Percentiles rank a stretch among this genome's conserved stretches.
Evolutionary conservation across 2,329 filamentous ascomycete genomes (phyloP).

Genomic region (Aspergillus felis): DNA sequence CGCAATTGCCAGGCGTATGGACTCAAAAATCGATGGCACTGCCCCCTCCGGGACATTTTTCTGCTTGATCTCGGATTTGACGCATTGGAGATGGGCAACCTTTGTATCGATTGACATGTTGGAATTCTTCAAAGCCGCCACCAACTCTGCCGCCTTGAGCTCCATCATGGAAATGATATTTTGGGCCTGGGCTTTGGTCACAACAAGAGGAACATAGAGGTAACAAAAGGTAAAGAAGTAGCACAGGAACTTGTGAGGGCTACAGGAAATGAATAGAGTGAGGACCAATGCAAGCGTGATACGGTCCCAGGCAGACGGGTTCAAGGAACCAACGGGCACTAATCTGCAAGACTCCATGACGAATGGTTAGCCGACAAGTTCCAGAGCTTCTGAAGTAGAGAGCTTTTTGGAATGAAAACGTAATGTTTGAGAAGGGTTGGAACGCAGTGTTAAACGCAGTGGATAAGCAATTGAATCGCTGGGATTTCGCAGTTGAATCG

Average conservation of each 20-base stretch:
- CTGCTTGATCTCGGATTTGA: constrained; percentile 90
- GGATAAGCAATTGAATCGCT: not conserved
- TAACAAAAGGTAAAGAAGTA: constrained; percentile 7
- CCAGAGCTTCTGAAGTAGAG: not conserved
- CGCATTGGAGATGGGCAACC: constrained; percentile 64
- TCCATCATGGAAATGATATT: constrained; percentile 46
- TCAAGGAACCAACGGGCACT: not conserved
- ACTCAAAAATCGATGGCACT: constrained; percentile 74
- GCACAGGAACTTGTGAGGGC: constrained; percentile 6
- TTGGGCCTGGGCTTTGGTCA: constrained; percentile 8
- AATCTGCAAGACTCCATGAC: not conserved
- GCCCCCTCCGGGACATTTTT: constrained; percentile 74
- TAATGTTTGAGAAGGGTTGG: constrained; percentile 5
- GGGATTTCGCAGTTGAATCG: not conserved
- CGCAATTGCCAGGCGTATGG: constrained; percentile 68
- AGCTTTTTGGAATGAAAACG: not conserved
- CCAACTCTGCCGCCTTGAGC: constrained; percentile 51
- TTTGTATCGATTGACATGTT: constrained; percentile 68
- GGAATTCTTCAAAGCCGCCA: constrained; percentile 55
- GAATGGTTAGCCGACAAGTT: not conserved
- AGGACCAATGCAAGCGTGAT: not conserved
- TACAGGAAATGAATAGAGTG: constrained; percentile 7
- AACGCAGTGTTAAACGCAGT: not conserved
- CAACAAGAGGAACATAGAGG: constrained; percentile 14
- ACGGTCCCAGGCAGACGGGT: not conserved